Conservation (phyloP, 2,329 filamentous ascomycete species). For the Chaetomium globosum region DNA sequence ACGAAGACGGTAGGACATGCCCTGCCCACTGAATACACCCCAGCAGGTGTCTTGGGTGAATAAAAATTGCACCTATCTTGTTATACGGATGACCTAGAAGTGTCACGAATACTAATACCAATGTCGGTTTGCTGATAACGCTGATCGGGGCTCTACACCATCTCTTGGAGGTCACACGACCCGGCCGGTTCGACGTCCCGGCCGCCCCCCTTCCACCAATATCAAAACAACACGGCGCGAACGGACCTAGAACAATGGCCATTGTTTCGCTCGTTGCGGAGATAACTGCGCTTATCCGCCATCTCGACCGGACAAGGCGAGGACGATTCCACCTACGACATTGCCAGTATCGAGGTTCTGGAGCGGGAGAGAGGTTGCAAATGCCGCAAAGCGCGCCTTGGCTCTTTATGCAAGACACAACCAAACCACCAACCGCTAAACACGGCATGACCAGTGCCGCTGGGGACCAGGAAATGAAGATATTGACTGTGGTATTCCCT, state of each 20-base stretch:
- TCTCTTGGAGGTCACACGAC: neutral
- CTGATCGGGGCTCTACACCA: neutral
- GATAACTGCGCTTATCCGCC: constrained; percentile 6
- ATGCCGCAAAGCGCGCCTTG: constrained; percentile 24
- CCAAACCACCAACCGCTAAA: neutral
- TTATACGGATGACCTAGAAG: neutral
- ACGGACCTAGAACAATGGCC: constrained; percentile 11
- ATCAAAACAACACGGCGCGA: neutral
- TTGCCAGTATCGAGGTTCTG: neutral
- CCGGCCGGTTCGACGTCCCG: neutral
- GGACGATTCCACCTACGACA: neutral
- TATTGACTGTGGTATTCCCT: constrained; percentile 5
- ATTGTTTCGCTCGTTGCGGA: neutral
- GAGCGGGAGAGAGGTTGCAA: constrained; percentile 8
- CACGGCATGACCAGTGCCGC: constrained; percentile 7
- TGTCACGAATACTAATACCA: too few species aligned
- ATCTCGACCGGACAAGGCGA: neutral
- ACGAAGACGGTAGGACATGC: neutral
- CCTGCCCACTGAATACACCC: neutral
- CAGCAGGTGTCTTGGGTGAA: neutral
- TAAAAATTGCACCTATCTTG: neutral
- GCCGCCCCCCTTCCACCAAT: neutral
- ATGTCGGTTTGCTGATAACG: neutral
- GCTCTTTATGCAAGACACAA: constrained; percentile 13
- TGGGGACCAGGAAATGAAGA: neutral